phyloP scores from a whole-genome alignment of 305 asterid species.

The Fraxinus ornus region DNA sequence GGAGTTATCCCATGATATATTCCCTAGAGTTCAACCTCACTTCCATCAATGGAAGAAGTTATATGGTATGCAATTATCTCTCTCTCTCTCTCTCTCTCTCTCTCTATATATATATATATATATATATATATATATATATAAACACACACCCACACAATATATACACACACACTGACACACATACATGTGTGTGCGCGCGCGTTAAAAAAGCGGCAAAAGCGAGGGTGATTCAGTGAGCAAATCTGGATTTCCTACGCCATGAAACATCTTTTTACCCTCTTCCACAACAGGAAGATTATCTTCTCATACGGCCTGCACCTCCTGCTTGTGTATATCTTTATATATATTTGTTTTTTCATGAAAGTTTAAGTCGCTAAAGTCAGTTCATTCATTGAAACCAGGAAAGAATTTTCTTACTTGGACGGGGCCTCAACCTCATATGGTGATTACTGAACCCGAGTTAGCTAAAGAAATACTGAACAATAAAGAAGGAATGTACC shows the following conservation, averaged over 20 bases:
- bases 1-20: slow-evolving; percentile 54
- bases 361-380: not conserved
- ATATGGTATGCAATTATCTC: slow-evolving; percentile 35
- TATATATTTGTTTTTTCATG: not conserved
- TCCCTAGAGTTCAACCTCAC: slow-evolving; percentile 46
- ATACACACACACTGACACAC: no score
- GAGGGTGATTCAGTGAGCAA: not conserved
- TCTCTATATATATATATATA: no score
- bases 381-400: slow-evolving; percentile 12
- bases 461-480: slow-evolving; percentile 55
- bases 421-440: slow-evolving; percentile 35
- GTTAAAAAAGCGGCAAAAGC: not conserved
- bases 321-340: not conserved
- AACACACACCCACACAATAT: no score
- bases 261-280: not conserved
- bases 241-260: not conserved
- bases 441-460: slow-evolving; percentile 47
- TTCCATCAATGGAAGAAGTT: slow-evolving; percentile 47
- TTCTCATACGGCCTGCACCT: not conserved
- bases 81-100: not conserved
- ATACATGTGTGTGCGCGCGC: not conserved
- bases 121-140: no score
- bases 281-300: not conserved
- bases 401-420: slow-evolving; percentile 57
- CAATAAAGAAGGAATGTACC: slow-evolving; percentile 43